phyloP scores from a whole-genome alignment of 345 rosid genomes.

The Euphorbia tirucalli region DNA sequence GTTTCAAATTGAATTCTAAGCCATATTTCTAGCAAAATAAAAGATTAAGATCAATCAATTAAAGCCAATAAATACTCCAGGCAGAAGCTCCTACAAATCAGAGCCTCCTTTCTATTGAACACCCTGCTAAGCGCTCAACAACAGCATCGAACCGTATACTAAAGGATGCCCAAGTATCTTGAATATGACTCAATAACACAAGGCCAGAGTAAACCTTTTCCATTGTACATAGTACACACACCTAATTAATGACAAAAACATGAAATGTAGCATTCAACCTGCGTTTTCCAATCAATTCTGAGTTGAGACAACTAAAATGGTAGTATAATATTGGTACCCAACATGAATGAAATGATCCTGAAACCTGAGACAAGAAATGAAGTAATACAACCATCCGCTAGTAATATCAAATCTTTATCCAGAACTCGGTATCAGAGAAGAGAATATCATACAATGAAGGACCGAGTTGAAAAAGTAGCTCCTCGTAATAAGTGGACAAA shows the following conservation, averaged over 20 bases:
- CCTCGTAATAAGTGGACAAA: no score
- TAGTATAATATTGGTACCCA: neutral
- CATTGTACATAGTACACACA: neutral
- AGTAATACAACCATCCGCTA: neutral
- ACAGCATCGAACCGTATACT: neutral
- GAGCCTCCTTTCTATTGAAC: no score
- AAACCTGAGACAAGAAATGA: no score
- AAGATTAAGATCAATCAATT: neutral
- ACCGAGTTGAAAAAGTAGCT: no score
- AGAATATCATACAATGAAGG: neutral
- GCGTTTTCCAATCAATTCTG: neutral
- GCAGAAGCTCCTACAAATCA: neutral
- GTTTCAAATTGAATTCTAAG: neutral
- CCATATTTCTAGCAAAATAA: neutral
- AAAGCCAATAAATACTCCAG: neutral
- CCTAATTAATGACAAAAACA: neutral
- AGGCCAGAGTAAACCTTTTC: neutral
- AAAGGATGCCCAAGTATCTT: neutral
- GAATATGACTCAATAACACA: neutral
- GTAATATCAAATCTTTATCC: neutral
- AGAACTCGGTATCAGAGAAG: neutral
- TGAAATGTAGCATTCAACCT: neutral
- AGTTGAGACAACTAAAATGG: neutral
- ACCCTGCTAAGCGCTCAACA: neutral
- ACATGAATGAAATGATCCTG: neutral